Base-by-base conservation (phyloP, 2,329 filamentous ascomycete species). In the Alternaria viburni region DNA sequence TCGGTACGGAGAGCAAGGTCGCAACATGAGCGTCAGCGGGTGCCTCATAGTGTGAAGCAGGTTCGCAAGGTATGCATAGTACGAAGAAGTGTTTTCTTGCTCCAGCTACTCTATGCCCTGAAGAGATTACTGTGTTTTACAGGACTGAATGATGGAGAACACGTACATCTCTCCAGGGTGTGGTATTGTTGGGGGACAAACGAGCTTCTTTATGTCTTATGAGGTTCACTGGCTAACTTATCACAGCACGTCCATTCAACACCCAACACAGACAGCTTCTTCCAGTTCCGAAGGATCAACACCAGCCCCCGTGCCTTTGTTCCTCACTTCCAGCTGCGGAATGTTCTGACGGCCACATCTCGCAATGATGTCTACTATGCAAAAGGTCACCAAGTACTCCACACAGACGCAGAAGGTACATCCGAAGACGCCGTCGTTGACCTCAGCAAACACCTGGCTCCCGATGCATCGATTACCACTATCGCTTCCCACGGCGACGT, bases 261-360 rank as follows among this genome's bases (percentile, higher is more conserved):
- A 10, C 79, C 79, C 9, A 76, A 76, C 41, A 78, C 76, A 1
- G 85, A 85, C 64, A 77, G 73, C 19, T 85, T 81, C 66, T 87
- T 86, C 73, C 79, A 77, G 5, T 84, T 83, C 59, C 80, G 81
- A 46, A 78, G 82, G 28, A 85, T 85, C 79, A 82, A 84, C 64
- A 85, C 83, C 0, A 77, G 77, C 11, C 82, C 85, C 65, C 83
- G 80, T 57, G 83, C 85, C 5, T 81, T 80, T n/a, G 83, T 86
- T 50, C 82, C 84, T 28, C 87, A 89, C 71, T 88, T 87, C 66
- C 87, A 89, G 68, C 81, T 89, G 4, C 86, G 87, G 13, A 88
- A 89, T 66, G 76, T 87, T 9, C 80, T 89, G 69, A 84, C 85
- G 6, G 83, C 85, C 4, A 84, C 82, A 9, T 84, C 84, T 12